Conservation (phyloP, 2,329 filamentous ascomycete genomes). For the Monosporascus sp. region DNA sequence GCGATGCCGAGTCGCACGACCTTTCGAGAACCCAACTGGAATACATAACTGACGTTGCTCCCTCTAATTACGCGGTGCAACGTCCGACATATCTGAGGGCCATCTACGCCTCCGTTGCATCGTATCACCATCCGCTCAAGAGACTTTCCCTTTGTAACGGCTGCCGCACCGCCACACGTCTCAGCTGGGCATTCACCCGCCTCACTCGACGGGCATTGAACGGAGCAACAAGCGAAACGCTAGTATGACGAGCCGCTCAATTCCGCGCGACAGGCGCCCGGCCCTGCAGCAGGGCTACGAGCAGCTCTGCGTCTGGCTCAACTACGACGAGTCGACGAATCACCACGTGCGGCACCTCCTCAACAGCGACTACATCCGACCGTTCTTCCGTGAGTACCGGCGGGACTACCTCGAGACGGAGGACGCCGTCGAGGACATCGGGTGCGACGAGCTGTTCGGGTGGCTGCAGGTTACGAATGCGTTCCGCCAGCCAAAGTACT, state of each 20-base stretch:
- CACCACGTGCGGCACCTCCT: conserved; percentile 13
- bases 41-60: too few relatives aligned
- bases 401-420: conserved; percentile 20
- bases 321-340: conserved; percentile 16
- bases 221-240: too few relatives aligned
- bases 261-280: conserved; percentile 12
- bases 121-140: too few relatives aligned
- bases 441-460: conserved; percentile 13
- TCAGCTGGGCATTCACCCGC: neutral
- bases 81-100: too few relatives aligned
- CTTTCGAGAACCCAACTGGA: too few relatives aligned
- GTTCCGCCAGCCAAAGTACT: conserved; percentile 14
- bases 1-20: too few relatives aligned
- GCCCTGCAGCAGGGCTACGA: conserved; percentile 16
- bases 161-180: neutral
- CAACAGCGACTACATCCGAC: conserved; percentile 17
- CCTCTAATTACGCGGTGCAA: too few relatives aligned
- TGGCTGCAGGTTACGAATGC: conserved; percentile 12
- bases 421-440: conserved; percentile 11
- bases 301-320: conserved; percentile 18
- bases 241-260: conserved; percentile 10
- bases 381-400: conserved; percentile 24
- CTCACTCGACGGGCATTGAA: too few relatives aligned
- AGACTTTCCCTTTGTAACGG: too few relatives aligned
- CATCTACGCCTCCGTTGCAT: too few relatives aligned